A percentile compares a stretch with the other conserved stretches of the same genome.
Conservation (phyloP, 2,329 filamentous ascomycete genomes). For the Monilinia laxa region DNA sequence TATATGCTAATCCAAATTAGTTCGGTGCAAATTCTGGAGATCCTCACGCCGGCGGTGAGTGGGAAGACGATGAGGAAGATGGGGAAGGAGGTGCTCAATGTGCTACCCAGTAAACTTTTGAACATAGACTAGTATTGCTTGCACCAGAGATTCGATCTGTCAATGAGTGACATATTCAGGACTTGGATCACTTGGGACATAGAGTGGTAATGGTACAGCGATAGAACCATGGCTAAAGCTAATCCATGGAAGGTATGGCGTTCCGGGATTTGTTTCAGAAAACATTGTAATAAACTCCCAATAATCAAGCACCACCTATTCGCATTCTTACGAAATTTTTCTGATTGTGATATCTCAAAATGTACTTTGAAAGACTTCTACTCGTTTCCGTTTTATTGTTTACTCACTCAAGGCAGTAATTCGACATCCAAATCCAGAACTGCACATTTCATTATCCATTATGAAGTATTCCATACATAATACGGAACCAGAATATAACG, state of each 20-base stretch:
- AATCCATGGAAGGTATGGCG: conserved; percentile 6
- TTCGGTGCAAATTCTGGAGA: conserved; percentile 74
- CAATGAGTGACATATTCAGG: background rate
- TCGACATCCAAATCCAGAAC: background rate
- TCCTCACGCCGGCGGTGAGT: conserved; percentile 62
- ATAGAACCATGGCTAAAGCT: conserved; percentile 3
- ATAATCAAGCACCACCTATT: background rate
- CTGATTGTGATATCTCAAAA: background rate
- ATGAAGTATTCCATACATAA: background rate
- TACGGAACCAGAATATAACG: background rate
- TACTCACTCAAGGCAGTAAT: background rate
- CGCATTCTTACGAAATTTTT: background rate
- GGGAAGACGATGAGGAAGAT: conserved; percentile 71
- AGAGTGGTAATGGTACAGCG: conserved; percentile 16
- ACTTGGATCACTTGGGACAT: conserved; percentile 5
- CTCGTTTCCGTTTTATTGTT: background rate
- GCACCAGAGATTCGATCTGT: background rate
- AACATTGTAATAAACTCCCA: conserved; percentile 10
- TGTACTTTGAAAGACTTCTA: background rate
- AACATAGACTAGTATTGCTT: conserved; percentile 3
- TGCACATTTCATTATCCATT: background rate
- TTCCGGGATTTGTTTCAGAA: background rate
- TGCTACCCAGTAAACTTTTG: conserved; percentile 39
- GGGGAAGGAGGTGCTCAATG: conserved; percentile 64
- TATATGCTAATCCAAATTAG: conserved; percentile 43